Evolutionary conservation across 371 early-diverging fungal genomes (phyloP), one percentile per base, ranked within the genome.

Genomic region (Conidiobolus incongruus): DNA sequence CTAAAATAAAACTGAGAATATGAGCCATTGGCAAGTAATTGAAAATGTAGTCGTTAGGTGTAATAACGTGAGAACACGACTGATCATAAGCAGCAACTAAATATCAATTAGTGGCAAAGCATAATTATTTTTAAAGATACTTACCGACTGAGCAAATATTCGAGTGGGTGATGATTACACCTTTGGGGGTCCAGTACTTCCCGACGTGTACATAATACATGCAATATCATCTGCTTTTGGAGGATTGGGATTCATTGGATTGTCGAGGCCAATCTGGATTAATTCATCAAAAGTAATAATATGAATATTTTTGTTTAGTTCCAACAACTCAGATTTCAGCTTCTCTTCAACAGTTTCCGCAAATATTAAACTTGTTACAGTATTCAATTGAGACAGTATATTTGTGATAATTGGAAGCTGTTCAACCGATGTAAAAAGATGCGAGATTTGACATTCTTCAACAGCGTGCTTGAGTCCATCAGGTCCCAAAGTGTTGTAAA

Each of bases 131-230:
- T n/a, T 6, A 37, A n/a, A 22, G 7, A 20, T 20, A 59, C 59
- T 59, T 63, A 68, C 71, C 59, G 45, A 70, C 65, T 44, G 68
- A 74, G 42, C 90, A 68, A 51, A 96, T 58, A 52, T 86, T 84
- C 40, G 64, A 64, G 57, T 92, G 91, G n/a, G 78, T 66, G 19
- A 90, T 53, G 53, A 82, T 58, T 5, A 88, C 83, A 47, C 90
- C 93, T 62, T 90, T 31, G 90, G 82, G 42, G 61, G 66, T 30
- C 97, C 97, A 6, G 87, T 83, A 1, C 83, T 80, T 36, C 95
- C 98, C 29, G 86, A 86, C 17, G 98, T 92, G 59, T 95, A 98
- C 71, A 90, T 86, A 57, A 96, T 81, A 59, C 89, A 75, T 50
- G 88, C 84, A 39, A 79, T 50, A 51, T 84, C 84, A 36, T 83